These are phyloP conservation scores for Colletotrichum eremochloae DNA, from an alignment of 2,329 filamentous ascomycete genomes.

Conservation along the genomic window DNA sequence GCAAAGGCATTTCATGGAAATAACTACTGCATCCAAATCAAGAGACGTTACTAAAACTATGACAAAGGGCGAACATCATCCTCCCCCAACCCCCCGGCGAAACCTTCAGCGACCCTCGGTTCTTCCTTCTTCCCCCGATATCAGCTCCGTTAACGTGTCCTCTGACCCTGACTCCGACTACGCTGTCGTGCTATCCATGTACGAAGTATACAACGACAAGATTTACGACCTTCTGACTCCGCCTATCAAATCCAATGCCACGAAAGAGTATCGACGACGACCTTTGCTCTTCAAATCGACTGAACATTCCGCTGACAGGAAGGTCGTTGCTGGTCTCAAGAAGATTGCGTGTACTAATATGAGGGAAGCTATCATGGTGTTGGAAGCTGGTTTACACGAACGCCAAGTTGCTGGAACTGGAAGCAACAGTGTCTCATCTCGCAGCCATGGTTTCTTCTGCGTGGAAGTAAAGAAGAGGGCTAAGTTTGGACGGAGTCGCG, in stretches of 20 bases:
- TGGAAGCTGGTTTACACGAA: conserved; percentile 91
- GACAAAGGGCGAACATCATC: conserved; percentile 63
- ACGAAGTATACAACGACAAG: conserved; percentile 98
- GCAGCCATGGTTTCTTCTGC: conserved; percentile 96
- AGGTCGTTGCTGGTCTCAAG: conserved; percentile 90
- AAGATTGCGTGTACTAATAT: conserved; percentile 90
- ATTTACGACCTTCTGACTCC: conserved; percentile 92
- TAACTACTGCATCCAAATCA: conserved; percentile 44
- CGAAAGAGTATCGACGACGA: conserved; percentile 80
- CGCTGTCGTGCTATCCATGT: conserved; percentile 93
- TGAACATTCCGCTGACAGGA: conserved; percentile 88
- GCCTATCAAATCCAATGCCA: conserved; percentile 68
- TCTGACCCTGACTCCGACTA: conserved; percentile 82
- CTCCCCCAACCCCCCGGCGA: conserved; percentile 70
- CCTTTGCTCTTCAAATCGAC: conserved; percentile 93
- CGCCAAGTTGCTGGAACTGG: conserved; percentile 90
- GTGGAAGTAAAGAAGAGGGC: conserved; percentile 90
- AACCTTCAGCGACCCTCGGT: conserved; percentile 77
- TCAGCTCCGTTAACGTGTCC: conserved; percentile 76
- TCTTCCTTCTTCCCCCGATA: conserved; percentile 80
- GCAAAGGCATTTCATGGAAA: conserved; percentile 51
- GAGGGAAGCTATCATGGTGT: conserved; percentile 86
- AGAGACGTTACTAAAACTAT: conserved; percentile 63
- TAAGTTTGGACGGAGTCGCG: conserved; percentile 60
- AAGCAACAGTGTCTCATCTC: conserved; percentile 91